Evolutionary conservation across 345 rosid genomes (phyloP), one percentile per base, ranked within the genome.

Genomic region (Linum tenue): DNA sequence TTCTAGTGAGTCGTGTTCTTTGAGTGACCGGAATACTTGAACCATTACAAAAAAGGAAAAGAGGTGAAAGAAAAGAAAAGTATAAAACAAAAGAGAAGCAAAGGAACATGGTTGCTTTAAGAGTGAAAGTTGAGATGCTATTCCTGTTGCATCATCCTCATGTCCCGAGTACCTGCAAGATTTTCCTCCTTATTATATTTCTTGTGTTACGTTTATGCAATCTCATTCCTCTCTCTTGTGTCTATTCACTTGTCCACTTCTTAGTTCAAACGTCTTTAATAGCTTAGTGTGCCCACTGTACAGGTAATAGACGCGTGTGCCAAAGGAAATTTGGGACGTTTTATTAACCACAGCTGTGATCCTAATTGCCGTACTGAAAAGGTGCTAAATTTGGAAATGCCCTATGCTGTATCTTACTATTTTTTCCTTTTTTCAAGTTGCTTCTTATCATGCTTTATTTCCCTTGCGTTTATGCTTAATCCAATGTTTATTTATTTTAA

Each of bases 291-390:
- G 36, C 22, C 31, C 31, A 5, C 3, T 40, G 76, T 72, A 73
- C 92, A 94, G 99, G 96, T 94, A 60, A 94, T 90, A 65, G 97
- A 88, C 76, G 99, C 99, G 51, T 89, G 89, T 78, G 90, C 79
- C 3, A 94, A 94, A 83, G 99, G 97, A 67, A 94, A 94, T 72
- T 64, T 94, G 84, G 99, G 96, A 67, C 96, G 97, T 74, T 94
- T 94, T 77, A 88, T 94, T 58, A 94, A 94, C 79, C 99, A 94
- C 73, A 94, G 99, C 66, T 94, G 99, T 78, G 92, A 94, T 76
- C 99, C 99, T 62, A 94, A 94, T 79, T 90, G 99, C 76, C 97
- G 92, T 53, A 94, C 99, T 35, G 97, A 94, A 81, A 94, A 94
- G 97, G 99, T 89, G 74, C 31, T 37, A 15, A 10, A 38, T 14